Base-by-base conservation (phyloP, 2,329 filamentous ascomycete genomes). In the Hansfordia pulvinata region DNA sequence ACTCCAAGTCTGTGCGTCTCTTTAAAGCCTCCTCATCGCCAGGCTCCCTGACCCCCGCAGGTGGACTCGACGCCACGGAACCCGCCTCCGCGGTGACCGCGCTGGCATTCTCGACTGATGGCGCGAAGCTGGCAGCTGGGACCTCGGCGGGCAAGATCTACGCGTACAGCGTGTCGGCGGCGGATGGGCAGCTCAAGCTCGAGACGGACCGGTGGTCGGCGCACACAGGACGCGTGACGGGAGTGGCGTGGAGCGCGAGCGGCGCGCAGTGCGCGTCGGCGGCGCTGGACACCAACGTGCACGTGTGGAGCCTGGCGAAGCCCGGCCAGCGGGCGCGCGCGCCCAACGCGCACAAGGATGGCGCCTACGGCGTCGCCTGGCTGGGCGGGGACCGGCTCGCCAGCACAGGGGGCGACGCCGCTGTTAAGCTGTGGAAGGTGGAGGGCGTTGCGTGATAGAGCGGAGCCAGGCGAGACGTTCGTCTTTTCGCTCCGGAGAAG, bases 391-490 rank as follows among this genome's bases (percentile, higher is more conserved):
- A 62, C 31, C 82, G 69, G 54, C 64, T 96, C 26, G 74, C 81
- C 8, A 92, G 78, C 39, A 72, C 73, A 4, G 90, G 90, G 23
- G 81, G 76, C 8, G 90, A 98, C 64, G 88, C 83, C 18, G 77
- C 82, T 1, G 69, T 98, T 25, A 98, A 96, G 64, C 64, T 88
- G 26, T 98, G 90, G 90, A 65, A n/a, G n/a, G n/a, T n/a, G n/a
- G n/a, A n/a, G n/a, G n/a, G n/a, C n/a, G n/a, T n/a, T n/a, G n/a
- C n/a, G n/a, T n/a, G n/a, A n/a, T n/a, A n/a, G n/a, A n/a, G n/a
- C n/a, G n/a, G n/a, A n/a, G n/a, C n/a, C n/a, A n/a, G n/a, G n/a
- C n/a, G n/a, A n/a, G n/a, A n/a, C n/a, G n/a, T n/a, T n/a, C n/a
- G n/a, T n/a, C n/a, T n/a, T n/a, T n/a, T n/a, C n/a, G n/a, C n/a